Base-by-base conservation (phyloP, 2,329 filamentous ascomycete species). In the Coniochaeta sp. region DNA sequence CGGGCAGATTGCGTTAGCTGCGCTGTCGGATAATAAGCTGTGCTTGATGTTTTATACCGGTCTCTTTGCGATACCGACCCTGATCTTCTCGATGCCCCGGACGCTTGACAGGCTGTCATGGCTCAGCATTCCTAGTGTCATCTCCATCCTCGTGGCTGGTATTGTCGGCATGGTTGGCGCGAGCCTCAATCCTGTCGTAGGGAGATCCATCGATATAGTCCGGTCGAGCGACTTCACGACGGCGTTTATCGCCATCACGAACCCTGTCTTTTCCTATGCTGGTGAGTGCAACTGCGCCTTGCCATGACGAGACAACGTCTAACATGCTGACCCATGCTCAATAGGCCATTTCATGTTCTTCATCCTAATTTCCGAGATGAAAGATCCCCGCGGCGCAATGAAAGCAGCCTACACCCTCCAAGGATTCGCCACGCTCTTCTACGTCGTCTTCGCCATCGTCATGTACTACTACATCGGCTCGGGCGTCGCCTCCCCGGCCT, bases 291-390 rank as follows among this genome's bases (percentile, higher is more conserved):
- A n/a, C n/a, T 9, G 12, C 9, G 7, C 47, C 47, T 1, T 31
- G 2, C 5, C 26, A 26, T 50, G 24, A 28, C 47, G n/a, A n/a
- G n/a, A 28, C 12, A 5, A 7, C 24, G 24, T 24, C 5, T 22
- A 52, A 52, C 22, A 28, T 31, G 22, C 47, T 52, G 16, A 52
- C 47, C 11, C 22, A 31, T 22, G 1, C n/a, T n/a, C 47, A 9
- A 11, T 14, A 52, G 47, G 54, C 5, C 79, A 81, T 61, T 81
- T 81, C 66, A 79, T 81, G 75, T 82, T 82, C 67, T 82, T 82
- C 69, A 75, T 80, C 55, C 72, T 82, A 36, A 78, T 82, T 43
- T 81, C 78, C 0, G 80, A 83, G 65, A 81, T 83, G 79, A 75
- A 75, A 62, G 70, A 72, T 44, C 80, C 80, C 6, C 72, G 74